Evolutionary conservation across 345 rosid genomes (phyloP), one percentile per base, ranked within the genome.

Genomic region (Capsella bursapastoris): DNA sequence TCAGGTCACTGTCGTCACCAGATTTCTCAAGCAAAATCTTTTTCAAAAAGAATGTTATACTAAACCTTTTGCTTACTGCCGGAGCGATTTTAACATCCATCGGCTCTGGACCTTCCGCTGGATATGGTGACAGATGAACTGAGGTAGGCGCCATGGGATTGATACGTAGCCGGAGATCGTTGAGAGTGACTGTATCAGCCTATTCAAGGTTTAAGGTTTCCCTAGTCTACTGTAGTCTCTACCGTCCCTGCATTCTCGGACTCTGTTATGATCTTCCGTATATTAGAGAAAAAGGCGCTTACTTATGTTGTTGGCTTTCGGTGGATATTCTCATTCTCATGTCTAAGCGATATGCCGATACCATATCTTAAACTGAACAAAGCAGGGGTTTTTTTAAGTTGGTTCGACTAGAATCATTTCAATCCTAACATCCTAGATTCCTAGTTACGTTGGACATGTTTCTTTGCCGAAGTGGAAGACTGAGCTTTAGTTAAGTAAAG

Each of bases 1-100:
- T 82, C 35, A 74, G 82, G 31, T 78, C 77, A 16, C 79, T 68
- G n/a, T 59, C 74, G 52, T 76, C 80, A 45, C 78, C 84, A 63
- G 83, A 68, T 69, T 86, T 90, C 72, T 83, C 83, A 56, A 80
- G 74, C 60, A 89, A 59, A 14, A 88, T 73, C 60, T 83, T 83
- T 85, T 80, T 85, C 75, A 86, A 75, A 64, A 88, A 89, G 84
- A 57, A 84, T 3, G 90, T 91, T 83, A 79, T 91, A n/a, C 83
- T 76, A 49, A 76, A 49, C 78, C 72, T 85, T 49, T 79, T 52
- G 14, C 59, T 63, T 35, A 67, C 59, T 35, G 57, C 69, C 13
- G 34, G 64, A 57, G 51, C 68, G 12, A 52, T 13, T 41, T 64
- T 76, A 31, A 38, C 25, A 9, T 71, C 78, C 48, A 67, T 76